Base-by-base conservation (phyloP, 306 rosid species). In the Casuarina equisetifolia region DNA sequence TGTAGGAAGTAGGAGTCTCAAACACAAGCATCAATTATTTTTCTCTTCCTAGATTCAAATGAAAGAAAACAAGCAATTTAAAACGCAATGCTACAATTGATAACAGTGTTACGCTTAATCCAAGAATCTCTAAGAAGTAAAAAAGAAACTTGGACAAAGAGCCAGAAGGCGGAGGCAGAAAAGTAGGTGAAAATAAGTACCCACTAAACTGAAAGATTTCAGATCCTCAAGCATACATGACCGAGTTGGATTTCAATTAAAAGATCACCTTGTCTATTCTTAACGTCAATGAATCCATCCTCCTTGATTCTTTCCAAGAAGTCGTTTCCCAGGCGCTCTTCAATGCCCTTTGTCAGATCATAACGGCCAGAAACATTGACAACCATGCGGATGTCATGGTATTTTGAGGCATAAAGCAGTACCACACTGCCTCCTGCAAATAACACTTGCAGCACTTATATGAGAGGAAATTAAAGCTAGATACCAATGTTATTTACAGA, bases 361-460 rank as follows among this genome's bases (percentile, higher is more conserved):
- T 88, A 88, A 73, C 92, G 98, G 48, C 93, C 96, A 44, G 93
- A 93, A 77, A 88, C 81, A 87, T 87, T 93, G 85, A 86, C 86
- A 84, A 93, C 92, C 2, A 84, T 79, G 52, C 45, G 45, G 52
- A 91, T 59, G 78, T 87, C 96, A 69, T 81, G 86, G 82, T 88
- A 87, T 61, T 80, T 90, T 16, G 93, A 87, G 66, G 93, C 89
- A 82, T 90, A 91, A 54, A 91, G 92, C 48, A 93, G 92, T 74
- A 88, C 97, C 63, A 70, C 95, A 51, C 76, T 55, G 57, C 89
- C 97, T 78, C 98, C 98, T 93, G 89, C 72, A 78, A 35, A 63
- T 68, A 2, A 19, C 36, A 70, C 20, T 58, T 73, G 46, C 55
- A 51, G 71, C 46, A 67, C 42, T 64, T 64, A 35, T 32, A 64